Percentiles rank a stretch among this genome's conserved stretches.
Conservation (phyloP, 768 basidiomycete genomes). For the Phylloporus scabripes region DNA sequence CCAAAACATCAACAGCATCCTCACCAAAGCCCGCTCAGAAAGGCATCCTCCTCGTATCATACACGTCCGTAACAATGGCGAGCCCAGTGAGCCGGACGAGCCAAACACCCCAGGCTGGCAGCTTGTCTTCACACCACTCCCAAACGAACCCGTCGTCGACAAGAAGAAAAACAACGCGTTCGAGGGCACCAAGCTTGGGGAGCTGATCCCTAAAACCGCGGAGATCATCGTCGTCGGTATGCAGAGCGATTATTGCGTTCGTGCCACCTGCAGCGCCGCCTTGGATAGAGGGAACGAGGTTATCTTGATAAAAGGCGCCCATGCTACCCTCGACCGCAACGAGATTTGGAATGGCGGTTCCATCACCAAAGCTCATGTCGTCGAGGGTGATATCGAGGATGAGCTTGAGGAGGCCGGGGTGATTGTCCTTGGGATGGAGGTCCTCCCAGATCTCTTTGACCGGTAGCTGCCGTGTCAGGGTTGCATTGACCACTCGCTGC, state of each 20-base stretch:
- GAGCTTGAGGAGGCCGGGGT: slow-evolving; percentile 69
- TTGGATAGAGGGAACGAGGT: slow-evolving; percentile 62
- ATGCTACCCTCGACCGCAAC: slow-evolving; percentile 62
- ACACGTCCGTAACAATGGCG: slow-evolving; percentile 64
- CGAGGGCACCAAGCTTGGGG: slow-evolving; percentile 48
- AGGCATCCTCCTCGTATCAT: slow-evolving; percentile 51
- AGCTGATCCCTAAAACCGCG: slow-evolving; percentile 46
- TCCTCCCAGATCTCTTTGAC: slow-evolving; percentile 53
- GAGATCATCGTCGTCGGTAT: slow-evolving; percentile 64
- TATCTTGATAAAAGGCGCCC: slow-evolving; percentile 55
- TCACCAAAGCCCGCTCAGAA: slow-evolving; percentile 45
- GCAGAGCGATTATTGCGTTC: slow-evolving; percentile 61
- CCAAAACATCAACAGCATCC: slow-evolving; percentile 45
- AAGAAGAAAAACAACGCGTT: slow-evolving; percentile 71
- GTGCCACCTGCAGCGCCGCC: slow-evolving; percentile 54
- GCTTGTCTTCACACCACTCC: slow-evolving; percentile 48
- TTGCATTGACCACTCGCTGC: neutral
- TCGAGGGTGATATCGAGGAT: slow-evolving; percentile 57
- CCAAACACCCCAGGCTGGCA: slow-evolving; percentile 53
- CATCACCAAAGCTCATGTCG: slow-evolving; percentile 44
- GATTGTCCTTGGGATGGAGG: slow-evolving; percentile 59
- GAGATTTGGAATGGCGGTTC: slow-evolving; percentile 58
- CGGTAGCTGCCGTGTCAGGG: slow-evolving; percentile 39
- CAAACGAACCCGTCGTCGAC: slow-evolving; percentile 53
- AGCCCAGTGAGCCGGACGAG: slow-evolving; percentile 56